These are phyloP conservation scores for Chlorella sp. DNA, from an alignment of 139 green algal species.

Conservation along the genomic window DNA sequence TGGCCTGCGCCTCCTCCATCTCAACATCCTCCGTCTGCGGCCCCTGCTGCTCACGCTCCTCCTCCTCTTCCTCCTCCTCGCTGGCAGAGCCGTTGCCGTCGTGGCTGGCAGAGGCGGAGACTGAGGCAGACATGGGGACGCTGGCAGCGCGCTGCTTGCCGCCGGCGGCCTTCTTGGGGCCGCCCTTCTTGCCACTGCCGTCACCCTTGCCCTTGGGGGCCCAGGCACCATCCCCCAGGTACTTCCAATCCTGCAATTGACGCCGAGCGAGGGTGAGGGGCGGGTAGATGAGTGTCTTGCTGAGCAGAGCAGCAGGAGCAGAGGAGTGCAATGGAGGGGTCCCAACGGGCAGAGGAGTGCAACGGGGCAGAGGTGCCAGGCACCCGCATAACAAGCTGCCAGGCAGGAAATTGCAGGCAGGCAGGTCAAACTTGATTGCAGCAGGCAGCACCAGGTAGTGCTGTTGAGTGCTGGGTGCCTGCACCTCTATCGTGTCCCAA, in stretches of 20 bases:
- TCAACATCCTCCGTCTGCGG: not conserved
- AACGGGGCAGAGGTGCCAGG: not conserved
- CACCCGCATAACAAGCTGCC: not conserved
- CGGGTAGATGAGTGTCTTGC: not conserved
- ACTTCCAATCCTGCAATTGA: conserved; percentile 67
- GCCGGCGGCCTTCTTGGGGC: not conserved
- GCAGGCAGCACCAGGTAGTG: not conserved
- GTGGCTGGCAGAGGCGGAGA: not conserved
- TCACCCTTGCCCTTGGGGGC: conserved; percentile 61
- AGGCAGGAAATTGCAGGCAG: no score
- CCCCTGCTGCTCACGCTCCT: not conserved
- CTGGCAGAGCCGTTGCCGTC: not conserved
- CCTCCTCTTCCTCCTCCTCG: not conserved
- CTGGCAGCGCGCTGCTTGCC: not conserved
- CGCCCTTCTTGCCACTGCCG: not conserved
- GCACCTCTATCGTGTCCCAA: no score
- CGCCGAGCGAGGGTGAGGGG: no score
- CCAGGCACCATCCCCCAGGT: conserved; percentile 81
- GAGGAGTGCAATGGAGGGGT: not conserved
- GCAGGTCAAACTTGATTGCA: not conserved
- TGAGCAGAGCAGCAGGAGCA: not conserved
- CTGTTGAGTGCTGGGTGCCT: not conserved
- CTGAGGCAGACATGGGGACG: not conserved
- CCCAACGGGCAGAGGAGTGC: not conserved
- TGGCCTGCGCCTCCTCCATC: not conserved